A percentile compares a stretch with the other conserved stretches of the same genome.
Evolutionary conservation across 257 asterid species (phyloP).

Genomic region (Thymus quinquecostatus): DNA sequence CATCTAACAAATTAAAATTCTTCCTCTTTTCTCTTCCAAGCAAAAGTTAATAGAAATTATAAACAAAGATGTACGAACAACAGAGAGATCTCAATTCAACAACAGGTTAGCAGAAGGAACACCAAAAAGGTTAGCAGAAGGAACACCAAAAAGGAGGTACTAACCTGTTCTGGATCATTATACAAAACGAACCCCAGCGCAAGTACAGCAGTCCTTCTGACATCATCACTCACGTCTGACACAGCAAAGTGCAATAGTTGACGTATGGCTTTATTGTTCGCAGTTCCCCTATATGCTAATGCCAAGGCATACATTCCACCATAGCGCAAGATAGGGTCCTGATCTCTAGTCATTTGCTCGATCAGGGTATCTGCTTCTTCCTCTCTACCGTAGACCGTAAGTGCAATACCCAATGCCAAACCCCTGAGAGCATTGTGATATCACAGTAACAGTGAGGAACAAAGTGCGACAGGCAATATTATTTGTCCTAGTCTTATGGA

Average conservation of each 20-base stretch:
- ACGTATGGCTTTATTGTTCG: constrained; percentile 94
- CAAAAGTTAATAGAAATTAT: neutral
- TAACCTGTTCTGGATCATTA: constrained; percentile 95
- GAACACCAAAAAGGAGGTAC: constrained; percentile 22
- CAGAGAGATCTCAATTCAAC: neutral
- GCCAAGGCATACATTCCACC: constrained; percentile 99
- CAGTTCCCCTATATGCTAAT: constrained; percentile 94
- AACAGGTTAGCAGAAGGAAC: constrained; percentile 4
- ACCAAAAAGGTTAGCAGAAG: neutral
- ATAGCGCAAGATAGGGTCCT: constrained; percentile 93
- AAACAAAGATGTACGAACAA: neutral
- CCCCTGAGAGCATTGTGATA: constrained; percentile 54
- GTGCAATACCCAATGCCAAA: constrained; percentile 91
- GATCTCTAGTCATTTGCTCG: constrained; percentile 98
- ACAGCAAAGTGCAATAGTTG: constrained; percentile 97
- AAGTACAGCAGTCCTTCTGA: constrained; percentile 94
- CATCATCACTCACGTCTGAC: constrained; percentile 97
- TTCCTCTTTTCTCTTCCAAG: constrained; percentile 15
- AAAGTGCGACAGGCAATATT: neutral
- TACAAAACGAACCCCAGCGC: constrained; percentile 95
- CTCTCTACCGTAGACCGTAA: constrained; percentile 98
- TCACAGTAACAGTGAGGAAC: constrained; percentile 18
- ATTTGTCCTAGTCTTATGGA: constrained; percentile 14
- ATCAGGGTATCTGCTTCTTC: constrained; percentile 95
- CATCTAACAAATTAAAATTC: neutral